A percentile compares a stretch with the other conserved stretches of the same genome.
Conservation (phyloP, 371 early-diverging fungal genomes). For the Zychaea mexicana region DNA sequence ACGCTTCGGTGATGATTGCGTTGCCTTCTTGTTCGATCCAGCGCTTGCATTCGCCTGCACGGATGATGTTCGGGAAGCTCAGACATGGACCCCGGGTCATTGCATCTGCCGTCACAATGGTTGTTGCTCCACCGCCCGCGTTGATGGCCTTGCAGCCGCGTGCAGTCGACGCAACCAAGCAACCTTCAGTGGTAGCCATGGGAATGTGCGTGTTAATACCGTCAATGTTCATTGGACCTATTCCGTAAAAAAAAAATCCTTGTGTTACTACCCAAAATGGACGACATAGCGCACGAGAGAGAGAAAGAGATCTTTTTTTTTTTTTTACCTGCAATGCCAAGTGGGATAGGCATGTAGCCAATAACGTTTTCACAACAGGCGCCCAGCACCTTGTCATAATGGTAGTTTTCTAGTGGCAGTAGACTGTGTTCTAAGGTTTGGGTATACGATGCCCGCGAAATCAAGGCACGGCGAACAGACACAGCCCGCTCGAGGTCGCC, state of each 20-base stretch:
- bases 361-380: slow-evolving; percentile 97
- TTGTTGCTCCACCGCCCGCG: slow-evolving; percentile 84
- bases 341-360: slow-evolving; percentile 92
- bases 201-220: slow-evolving; percentile 82
- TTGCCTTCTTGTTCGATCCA: slow-evolving; percentile 82
- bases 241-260: background rate
- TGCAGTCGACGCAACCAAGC: slow-evolving; percentile 90
- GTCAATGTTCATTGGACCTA: slow-evolving; percentile 79
- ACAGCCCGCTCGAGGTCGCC: slow-evolving; percentile 83
- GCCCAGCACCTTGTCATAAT: slow-evolving; percentile 88
- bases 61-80: slow-evolving; percentile 71
- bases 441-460: slow-evolving; percentile 67
- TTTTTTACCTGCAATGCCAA: slow-evolving; percentile 79
- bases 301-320: background rate
- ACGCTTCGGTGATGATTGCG: slow-evolving; percentile 68
- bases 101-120: slow-evolving; percentile 84
- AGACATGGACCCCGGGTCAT: slow-evolving; percentile 96
- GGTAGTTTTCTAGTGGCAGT: slow-evolving; percentile 83
- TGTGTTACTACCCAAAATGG: background rate
- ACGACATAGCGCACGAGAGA: too few species aligned
- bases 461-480: slow-evolving; percentile 74
- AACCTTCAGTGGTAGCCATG: slow-evolving; percentile 97
- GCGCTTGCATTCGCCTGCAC: slow-evolving; percentile 72
- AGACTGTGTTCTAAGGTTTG: slow-evolving; percentile 63
- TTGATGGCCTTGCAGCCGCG: slow-evolving; percentile 96